Evolutionary conservation across 352 stramenopile genomes (phyloP).

Genomic region (Discostella stelligera): DNA sequence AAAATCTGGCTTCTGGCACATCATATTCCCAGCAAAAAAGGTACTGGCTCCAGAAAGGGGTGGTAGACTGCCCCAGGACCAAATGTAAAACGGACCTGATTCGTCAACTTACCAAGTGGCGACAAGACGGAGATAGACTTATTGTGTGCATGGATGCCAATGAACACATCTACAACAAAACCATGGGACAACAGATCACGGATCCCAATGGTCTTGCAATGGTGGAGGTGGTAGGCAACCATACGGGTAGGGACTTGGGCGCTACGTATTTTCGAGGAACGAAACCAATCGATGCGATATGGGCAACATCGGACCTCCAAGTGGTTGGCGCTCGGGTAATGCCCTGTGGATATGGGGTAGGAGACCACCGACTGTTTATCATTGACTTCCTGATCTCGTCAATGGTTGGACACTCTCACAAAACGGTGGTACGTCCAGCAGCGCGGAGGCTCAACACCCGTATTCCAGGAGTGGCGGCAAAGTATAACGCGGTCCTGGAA

Average conservation of each 20-base stretch:
- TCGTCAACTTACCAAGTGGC: not conserved
- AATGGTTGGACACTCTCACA: constrained; percentile 3
- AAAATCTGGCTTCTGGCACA: not conserved
- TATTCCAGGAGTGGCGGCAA: not conserved
- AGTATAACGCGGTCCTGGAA: not conserved
- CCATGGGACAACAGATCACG: not conserved
- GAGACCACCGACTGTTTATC: constrained; percentile 15
- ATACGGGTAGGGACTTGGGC: not conserved
- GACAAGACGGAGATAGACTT: not conserved
- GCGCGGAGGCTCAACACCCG: not conserved
- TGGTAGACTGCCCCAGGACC: too few relatives aligned
- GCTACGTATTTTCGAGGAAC: constrained; percentile 10
- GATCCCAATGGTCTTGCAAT: not conserved
- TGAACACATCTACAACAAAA: not conserved
- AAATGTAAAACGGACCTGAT: not conserved
- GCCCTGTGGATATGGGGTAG: constrained; percentile 6
- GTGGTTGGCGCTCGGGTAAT: constrained; percentile 6
- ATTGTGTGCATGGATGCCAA: not conserved
- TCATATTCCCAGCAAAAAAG: constrained; percentile 5
- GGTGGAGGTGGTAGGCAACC: not conserved
- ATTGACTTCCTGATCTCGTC: not conserved
- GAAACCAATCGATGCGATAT: constrained; percentile 14
- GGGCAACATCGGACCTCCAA: not conserved
- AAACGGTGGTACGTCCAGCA: not conserved
- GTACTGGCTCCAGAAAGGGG: not conserved